Percentiles rank a stretch among this genome's conserved stretches.
These are phyloP conservation scores for Porcisia hertigi DNA, from an alignment of 208 protist species.

Conservation along the genomic window DNA sequence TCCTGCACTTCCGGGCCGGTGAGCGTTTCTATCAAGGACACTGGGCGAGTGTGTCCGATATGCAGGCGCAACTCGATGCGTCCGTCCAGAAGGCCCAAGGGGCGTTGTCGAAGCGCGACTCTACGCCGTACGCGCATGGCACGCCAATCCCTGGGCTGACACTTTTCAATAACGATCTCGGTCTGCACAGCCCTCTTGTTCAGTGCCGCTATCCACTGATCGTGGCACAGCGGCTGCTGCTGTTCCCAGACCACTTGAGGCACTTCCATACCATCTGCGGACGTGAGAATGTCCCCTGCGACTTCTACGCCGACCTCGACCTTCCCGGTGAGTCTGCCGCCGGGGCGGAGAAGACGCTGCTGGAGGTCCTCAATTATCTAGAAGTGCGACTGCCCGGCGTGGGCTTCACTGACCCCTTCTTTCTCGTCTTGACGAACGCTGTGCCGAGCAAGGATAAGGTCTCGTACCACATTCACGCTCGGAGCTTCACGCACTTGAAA, in stretches of 20 bases:
- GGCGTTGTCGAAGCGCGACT: not conserved
- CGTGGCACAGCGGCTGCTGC: slow-evolving; percentile 69
- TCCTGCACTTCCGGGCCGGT: slow-evolving; percentile 46
- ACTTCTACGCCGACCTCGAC: slow-evolving; percentile 86
- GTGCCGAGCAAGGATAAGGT: slow-evolving; percentile 55
- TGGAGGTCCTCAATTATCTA: slow-evolving; percentile 80
- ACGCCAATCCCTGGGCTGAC: slow-evolving; percentile 31
- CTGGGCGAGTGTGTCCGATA: slow-evolving; percentile 28
- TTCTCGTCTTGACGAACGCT: slow-evolving; percentile 77
- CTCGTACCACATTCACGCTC: slow-evolving; percentile 79
- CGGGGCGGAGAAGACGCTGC: slow-evolving; percentile 52
- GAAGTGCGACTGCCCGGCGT: slow-evolving; percentile 74
- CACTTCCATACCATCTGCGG: slow-evolving; percentile 78
- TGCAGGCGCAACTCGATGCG: slow-evolving; percentile 28
- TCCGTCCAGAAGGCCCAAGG: not conserved
- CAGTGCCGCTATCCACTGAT: slow-evolving; percentile 57
- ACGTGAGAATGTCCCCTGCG: slow-evolving; percentile 78
- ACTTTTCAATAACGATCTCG: slow-evolving; percentile 56
- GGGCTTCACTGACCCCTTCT: slow-evolving; percentile 75
- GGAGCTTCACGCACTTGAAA: slow-evolving; percentile 50
- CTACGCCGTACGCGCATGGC: slow-evolving; percentile 17
- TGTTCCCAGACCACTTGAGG: slow-evolving; percentile 61
- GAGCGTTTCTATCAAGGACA: slow-evolving; percentile 41
- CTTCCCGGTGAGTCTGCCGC: slow-evolving; percentile 42
- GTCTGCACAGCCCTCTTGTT: slow-evolving; percentile 35